phyloP scores from a whole-genome alignment of 768 basidiomycete genomes.

The Phallus indusiatus region DNA sequence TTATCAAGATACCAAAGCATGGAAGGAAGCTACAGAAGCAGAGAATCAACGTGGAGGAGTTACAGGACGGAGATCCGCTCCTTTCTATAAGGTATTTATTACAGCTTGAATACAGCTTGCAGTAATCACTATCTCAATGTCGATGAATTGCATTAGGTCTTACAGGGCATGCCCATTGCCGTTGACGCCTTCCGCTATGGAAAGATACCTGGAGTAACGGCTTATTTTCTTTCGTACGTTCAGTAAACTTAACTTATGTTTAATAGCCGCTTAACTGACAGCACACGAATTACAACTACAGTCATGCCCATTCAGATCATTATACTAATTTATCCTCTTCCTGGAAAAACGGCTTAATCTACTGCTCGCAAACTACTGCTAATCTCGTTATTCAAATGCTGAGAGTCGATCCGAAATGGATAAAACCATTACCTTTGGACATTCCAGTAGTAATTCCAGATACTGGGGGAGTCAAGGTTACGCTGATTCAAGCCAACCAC shows the following conservation, averaged over 20 bases:
- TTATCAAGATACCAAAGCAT: slow-evolving; percentile 67
- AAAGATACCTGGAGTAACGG: slow-evolving; percentile 75
- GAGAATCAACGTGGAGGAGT: slow-evolving; percentile 40
- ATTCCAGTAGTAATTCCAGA: slow-evolving; percentile 63
- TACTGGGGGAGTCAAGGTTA: slow-evolving; percentile 80
- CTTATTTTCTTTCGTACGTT: slow-evolving; percentile 83
- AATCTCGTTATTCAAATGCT: slow-evolving; percentile 90
- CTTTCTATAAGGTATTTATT: slow-evolving; percentile 80
- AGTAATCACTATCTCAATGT: neutral
- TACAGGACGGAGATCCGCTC: slow-evolving; percentile 60
- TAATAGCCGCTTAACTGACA: slow-evolving; percentile 10
- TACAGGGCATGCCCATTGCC: slow-evolving; percentile 96
- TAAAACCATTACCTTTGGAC: slow-evolving; percentile 80
- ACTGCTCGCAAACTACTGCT: slow-evolving; percentile 91
- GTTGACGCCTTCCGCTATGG: slow-evolving; percentile 98
- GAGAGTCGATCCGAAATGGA: slow-evolving; percentile 80
- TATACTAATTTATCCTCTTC: slow-evolving; percentile 84
- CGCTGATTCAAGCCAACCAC: slow-evolving; percentile 96
- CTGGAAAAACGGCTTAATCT: slow-evolving; percentile 91
- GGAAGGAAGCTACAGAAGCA: slow-evolving; percentile 65
- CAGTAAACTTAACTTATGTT: neutral
- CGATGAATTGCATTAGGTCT: slow-evolving; percentile 19
- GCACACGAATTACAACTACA: slow-evolving; percentile 21
- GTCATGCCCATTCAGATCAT: slow-evolving; percentile 95
- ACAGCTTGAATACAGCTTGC: neutral